Conservation (phyloP, 1,139 yeast species). For the Candida mesenterica region DNA sequence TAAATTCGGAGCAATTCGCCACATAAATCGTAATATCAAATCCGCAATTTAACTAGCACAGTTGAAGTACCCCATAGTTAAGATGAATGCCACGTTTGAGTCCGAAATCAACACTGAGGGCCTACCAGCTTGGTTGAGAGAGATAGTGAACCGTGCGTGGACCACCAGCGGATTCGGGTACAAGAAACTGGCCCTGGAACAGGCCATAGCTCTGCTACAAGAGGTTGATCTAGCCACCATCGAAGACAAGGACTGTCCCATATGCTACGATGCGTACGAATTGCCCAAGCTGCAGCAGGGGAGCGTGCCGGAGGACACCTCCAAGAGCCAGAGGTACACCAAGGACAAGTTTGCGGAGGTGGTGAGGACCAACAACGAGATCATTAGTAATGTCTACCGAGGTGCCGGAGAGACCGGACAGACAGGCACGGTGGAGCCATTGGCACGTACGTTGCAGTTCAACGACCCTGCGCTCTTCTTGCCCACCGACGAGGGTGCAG, state of each 20-base stretch:
- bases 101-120: constrained; percentile 7
- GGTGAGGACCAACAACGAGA: neutral
- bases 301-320: neutral
- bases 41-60: too few relatives aligned
- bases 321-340: constrained; percentile 1
- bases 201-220: constrained; percentile 37
- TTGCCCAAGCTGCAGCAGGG: constrained; percentile 3
- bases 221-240: constrained; percentile 23
- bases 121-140: constrained; percentile 41
- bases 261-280: constrained; percentile 42
- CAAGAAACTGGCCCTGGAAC: constrained; percentile 37
- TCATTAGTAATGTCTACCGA: neutral
- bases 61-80: constrained; percentile 1
- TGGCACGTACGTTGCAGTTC: constrained; percentile 17
- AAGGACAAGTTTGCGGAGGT: constrained; percentile 1
- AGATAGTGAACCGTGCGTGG: constrained; percentile 37
- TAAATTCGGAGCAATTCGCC: too few relatives aligned
- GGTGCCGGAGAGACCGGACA: neutral
- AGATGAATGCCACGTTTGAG: constrained; percentile 7
- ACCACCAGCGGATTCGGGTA: constrained; percentile 24
- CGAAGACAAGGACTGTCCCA: constrained; percentile 37
- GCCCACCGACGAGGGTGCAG: constrained; percentile 35
- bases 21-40: too few relatives aligned
- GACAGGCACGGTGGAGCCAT: constrained; percentile 2
- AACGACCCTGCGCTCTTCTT: constrained; percentile 41